These are phyloP conservation scores for Apiospora saccharicola DNA, from an alignment of 2,329 filamentous ascomycete genomes.

Conservation along the genomic window DNA sequence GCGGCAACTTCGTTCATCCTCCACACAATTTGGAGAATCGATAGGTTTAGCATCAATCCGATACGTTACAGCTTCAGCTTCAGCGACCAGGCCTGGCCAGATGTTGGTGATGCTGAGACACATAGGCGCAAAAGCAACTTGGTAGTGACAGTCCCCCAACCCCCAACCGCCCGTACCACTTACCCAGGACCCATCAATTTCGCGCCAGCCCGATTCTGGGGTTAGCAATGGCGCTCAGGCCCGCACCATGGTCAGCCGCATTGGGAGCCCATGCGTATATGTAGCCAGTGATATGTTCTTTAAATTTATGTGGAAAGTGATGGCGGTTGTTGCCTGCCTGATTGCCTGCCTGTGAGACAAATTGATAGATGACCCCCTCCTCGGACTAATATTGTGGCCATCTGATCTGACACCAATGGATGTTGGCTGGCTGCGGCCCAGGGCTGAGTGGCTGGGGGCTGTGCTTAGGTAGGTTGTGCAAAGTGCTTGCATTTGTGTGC, in stretches of 20 bases:
- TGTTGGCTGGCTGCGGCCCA: not conserved
- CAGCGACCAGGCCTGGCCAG: not conserved
- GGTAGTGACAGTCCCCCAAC: not conserved
- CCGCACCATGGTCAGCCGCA: not conserved
- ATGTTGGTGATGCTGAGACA: constrained; percentile 9
- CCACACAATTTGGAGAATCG: not conserved
- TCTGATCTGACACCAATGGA: not conserved
- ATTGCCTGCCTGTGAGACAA: not conserved
- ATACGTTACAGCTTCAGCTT: not conserved
- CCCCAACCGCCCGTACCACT: not conserved
- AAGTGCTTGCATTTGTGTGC: not conserved
- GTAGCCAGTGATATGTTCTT: not conserved
- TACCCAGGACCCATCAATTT: not conserved
- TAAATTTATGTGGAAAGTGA: not conserved
- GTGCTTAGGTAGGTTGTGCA: not conserved
- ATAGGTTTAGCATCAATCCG: not conserved
- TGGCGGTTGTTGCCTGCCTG: not conserved
- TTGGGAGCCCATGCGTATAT: not conserved
- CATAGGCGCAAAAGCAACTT: not conserved
- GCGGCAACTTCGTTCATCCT: not conserved
- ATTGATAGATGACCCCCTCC: not conserved
- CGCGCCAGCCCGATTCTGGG: not conserved
- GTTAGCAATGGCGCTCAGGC: not conserved
- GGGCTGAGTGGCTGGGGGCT: not conserved
- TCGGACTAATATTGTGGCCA: not conserved